A percentile compares a stretch with the other conserved stretches of the same genome.
These are phyloP conservation scores for Chenopodium suecicum DNA, from an alignment of 148 eudicot species.

Conservation along the genomic window DNA sequence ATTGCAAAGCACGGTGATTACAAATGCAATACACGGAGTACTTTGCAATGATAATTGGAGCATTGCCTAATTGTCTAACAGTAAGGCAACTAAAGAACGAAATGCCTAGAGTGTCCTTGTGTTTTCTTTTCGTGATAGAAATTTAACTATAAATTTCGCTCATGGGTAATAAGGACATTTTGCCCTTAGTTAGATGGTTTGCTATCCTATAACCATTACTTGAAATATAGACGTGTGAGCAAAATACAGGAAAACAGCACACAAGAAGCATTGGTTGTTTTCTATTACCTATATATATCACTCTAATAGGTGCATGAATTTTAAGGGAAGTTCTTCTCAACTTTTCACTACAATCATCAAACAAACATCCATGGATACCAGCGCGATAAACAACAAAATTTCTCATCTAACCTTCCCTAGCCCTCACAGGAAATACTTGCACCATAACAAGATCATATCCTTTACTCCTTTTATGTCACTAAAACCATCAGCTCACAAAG, in stretches of 20 bases:
- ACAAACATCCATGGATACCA: constrained; percentile 21
- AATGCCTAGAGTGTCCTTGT: no score
- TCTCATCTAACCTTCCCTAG: not conserved
- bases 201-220: not conserved
- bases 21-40: no score
- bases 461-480: constrained; percentile 12
- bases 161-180: no score
- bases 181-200: not conserved
- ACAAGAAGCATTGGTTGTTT: not conserved
- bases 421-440: constrained; percentile 16
- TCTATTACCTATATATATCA: not conserved
- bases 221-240: not conserved
- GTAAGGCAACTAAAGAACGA: no score
- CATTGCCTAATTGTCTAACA: no score
- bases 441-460: constrained; percentile 8
- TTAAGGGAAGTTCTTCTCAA: not conserved
- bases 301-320: not conserved
- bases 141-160: no score
- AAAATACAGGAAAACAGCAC: not conserved
- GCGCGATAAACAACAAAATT: constrained; percentile 19
- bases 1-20: no score
- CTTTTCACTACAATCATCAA: not conserved
- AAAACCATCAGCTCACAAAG: not conserved
- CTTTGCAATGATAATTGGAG: no score
- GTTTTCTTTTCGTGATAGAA: no score